Evolutionary conservation across 257 asterid species (phyloP).

Genomic region (Capsicum baccatum): DNA sequence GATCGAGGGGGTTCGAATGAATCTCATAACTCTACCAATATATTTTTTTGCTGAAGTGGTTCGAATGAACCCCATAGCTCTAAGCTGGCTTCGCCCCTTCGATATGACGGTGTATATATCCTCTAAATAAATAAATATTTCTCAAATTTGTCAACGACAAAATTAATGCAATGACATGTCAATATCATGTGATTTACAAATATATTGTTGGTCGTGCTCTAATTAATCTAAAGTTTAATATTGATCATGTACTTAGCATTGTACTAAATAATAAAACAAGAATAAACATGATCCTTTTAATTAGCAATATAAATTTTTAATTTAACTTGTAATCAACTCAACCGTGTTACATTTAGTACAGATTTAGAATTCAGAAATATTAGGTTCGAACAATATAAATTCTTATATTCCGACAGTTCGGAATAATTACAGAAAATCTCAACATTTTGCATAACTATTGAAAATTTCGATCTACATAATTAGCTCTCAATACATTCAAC

Average conservation of each 20-base stretch:
- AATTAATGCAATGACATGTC: background rate
- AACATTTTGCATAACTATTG: too few species aligned
- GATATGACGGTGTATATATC: too few species aligned
- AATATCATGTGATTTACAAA: background rate
- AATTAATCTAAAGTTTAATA: background rate
- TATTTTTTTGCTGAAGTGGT: too few species aligned
- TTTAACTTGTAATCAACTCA: conserved; percentile 10
- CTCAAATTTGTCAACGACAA: conserved; percentile 14
- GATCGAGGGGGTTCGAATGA: too few species aligned
- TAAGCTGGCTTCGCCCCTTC: too few species aligned
- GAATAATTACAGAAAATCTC: too few species aligned
- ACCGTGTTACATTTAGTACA: background rate
- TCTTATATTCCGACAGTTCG: too few species aligned
- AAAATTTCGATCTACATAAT: too few species aligned
- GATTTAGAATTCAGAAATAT: background rate
- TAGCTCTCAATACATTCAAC: too few species aligned
- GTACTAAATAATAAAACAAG: conserved; percentile 16
- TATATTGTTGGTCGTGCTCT: conserved; percentile 2
- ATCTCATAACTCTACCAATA: too few species aligned
- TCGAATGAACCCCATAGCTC: too few species aligned
- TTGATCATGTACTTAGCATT: background rate
- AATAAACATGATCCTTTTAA: conserved; percentile 25
- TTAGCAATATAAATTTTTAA: background rate
- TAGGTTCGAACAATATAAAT: background rate
- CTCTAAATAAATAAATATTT: background rate